phyloP scores from a whole-genome alignment of 2,329 filamentous ascomycete genomes.

The Trichoderma hamatum region DNA sequence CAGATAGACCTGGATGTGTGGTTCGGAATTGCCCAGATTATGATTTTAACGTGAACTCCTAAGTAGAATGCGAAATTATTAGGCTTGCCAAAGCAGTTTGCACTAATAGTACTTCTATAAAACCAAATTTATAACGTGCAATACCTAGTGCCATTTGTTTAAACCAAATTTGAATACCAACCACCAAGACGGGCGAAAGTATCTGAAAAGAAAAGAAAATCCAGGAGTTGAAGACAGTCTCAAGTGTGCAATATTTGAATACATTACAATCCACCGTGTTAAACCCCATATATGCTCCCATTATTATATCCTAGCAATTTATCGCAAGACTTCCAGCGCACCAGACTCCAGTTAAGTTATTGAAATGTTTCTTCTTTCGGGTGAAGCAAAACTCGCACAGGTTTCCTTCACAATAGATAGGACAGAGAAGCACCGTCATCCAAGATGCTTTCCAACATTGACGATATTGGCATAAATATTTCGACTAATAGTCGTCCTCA shows the following conservation, averaged over 20 bases:
- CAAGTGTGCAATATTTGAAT: neutral
- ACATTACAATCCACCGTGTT: neutral
- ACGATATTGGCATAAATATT: constrained; percentile 23
- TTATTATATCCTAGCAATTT: constrained; percentile 1
- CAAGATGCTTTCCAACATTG: constrained; percentile 34
- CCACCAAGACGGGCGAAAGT: neutral
- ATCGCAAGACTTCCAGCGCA: neutral
- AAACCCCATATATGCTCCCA: constrained; percentile 4
- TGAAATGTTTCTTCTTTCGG: neutral
- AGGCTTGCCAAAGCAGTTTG: neutral
- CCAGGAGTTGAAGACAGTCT: neutral
- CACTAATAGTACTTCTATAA: neutral
- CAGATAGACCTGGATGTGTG: neutral
- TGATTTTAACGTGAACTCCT: neutral
- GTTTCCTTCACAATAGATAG: neutral
- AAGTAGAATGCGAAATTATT: neutral
- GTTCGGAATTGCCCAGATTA: neutral
- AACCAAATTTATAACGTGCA: neutral
- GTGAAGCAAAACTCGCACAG: neutral
- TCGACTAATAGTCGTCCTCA: constrained; percentile 58
- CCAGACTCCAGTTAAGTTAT: constrained; percentile 5
- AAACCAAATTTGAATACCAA: neutral
- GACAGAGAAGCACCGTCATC: neutral
- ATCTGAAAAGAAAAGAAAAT: neutral
- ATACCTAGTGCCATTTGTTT: neutral